These are phyloP conservation scores for Stemphylium lycopersici DNA, from an alignment of 2,329 filamentous ascomycete genomes.

Conservation along the genomic window DNA sequence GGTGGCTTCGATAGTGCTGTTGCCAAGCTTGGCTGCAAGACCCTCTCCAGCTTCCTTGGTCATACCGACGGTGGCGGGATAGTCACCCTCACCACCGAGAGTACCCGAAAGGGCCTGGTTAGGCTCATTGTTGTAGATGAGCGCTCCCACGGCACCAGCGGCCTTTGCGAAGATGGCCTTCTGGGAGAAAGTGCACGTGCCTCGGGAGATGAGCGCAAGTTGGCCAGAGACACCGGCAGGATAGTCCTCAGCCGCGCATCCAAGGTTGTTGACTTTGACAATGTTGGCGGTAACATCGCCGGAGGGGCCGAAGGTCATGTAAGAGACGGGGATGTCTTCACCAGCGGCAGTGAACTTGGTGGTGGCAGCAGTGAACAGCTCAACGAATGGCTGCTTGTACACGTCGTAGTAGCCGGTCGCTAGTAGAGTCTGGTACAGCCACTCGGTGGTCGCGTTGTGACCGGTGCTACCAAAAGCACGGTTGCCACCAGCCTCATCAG, in stretches of 20 bases:
- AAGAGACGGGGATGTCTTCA: slow-evolving; percentile 29
- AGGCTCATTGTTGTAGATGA: slow-evolving; percentile 73
- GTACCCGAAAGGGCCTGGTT: slow-evolving; percentile 67
- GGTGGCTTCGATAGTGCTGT: slow-evolving; percentile 42
- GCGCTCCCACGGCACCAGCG: slow-evolving; percentile 70
- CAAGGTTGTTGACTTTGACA: slow-evolving; percentile 65
- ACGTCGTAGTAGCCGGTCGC: slow-evolving; percentile 43
- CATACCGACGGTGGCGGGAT: slow-evolving; percentile 72
- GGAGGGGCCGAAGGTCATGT: slow-evolving; percentile 65
- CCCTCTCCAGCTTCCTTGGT: slow-evolving; percentile 64
- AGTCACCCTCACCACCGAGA: slow-evolving; percentile 61
- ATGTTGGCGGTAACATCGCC: slow-evolving; percentile 65
- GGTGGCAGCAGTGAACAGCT: slow-evolving; percentile 42
- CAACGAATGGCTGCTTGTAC: slow-evolving; percentile 43
- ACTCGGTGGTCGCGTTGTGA: slow-evolving; percentile 44
- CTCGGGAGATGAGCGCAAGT: slow-evolving; percentile 72
- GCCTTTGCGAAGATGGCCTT: slow-evolving; percentile 71
- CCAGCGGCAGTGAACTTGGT: slow-evolving; percentile 34
- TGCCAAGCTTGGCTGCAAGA: slow-evolving; percentile 60
- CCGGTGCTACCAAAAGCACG: slow-evolving; percentile 45
- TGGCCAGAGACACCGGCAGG: slow-evolving; percentile 62
- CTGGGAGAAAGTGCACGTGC: slow-evolving; percentile 69
- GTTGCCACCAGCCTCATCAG: slow-evolving; percentile 42
- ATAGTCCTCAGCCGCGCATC: slow-evolving; percentile 68
- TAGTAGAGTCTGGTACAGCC: slow-evolving; percentile 39